Evolutionary conservation across 2,329 filamentous ascomycete genomes (phyloP), one percentile per base, ranked within the genome.

Genomic region (Stachybotrys chlorohalonatus): DNA sequence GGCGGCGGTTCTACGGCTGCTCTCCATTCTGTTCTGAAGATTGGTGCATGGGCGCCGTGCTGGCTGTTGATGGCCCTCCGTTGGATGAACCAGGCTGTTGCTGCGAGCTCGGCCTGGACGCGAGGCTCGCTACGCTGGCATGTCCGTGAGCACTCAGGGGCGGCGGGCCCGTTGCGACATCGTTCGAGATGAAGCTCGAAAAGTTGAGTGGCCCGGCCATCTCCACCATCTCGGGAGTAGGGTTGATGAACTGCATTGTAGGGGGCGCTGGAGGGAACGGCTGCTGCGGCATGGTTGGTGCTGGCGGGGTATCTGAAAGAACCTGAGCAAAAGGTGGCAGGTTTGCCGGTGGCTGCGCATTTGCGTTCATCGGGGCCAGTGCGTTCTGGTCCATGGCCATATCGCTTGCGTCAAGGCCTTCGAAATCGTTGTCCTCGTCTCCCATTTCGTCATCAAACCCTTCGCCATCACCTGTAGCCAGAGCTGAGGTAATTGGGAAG

Each of bases 391-490:
- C 70, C 4, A 72, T 61, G 5, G 64, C 63, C 70, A 73, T 72
- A 31, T 73, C 73, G 56, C 60, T 69, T 6, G 64, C 66, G 31
- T 75, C 73, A 16, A 73, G 55, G 9, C 66, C 72, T 32, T 75
- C 74, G 47, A 73, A 70, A 17, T 73, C 72, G 46, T 75, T 71
- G n/a, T 75, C 73, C n/a, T 75, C 73, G 13, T 75, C 74, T 2
- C 66, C 65, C 61, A 70, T 72, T 39, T 75, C 73, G 16, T 77
- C 73, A 31, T 76, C 74, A 24, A 70, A 72, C 30, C 63, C 65
- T 15, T 68, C 68, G 30, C 68, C 72, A 13, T 64, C 66, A 6
- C 60, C 59, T 7, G 58, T 53, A 24, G 61, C 51, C 39, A 49
- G 31, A 55, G 30, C 48, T 32, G 32, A 51, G 45, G 31, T 54